phyloP scores from a whole-genome alignment of 768 basidiomycete genomes.

The Suillus cothurnatus region DNA sequence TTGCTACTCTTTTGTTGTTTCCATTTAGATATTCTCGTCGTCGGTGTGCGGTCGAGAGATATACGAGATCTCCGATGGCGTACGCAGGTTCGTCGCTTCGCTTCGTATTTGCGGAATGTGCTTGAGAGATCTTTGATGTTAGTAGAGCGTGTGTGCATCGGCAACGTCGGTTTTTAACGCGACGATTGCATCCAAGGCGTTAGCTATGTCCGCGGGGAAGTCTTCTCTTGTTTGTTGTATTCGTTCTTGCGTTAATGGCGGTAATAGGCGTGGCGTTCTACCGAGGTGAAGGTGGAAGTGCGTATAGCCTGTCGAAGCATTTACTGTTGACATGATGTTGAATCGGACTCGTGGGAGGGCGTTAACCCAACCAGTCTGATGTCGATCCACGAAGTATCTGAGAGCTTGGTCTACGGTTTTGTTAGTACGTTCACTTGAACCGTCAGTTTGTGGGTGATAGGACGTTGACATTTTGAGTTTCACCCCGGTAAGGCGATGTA shows the following conservation, averaged over 20 bases:
- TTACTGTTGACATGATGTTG: constrained; percentile 17
- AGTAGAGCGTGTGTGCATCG: no score
- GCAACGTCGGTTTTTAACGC: no score
- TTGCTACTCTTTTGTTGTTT: no score
- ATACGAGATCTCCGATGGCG: no score
- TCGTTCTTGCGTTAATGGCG: neutral
- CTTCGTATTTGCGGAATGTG: no score
- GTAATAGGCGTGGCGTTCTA: neutral
- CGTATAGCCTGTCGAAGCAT: constrained; percentile 16
- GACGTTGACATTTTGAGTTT: constrained; percentile 25
- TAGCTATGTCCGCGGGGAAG: no score
- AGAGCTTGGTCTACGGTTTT: constrained; percentile 18
- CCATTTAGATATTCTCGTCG: no score
- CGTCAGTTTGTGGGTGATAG: constrained; percentile 13
- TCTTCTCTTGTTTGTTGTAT: no score
- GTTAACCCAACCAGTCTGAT: constrained; percentile 18
- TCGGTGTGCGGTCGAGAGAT: no score
- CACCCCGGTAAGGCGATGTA: constrained; percentile 15
- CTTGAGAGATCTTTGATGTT: no score
- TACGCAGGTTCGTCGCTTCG: no score
- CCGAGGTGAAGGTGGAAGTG: constrained; percentile 13
- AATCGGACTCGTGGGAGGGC: constrained; percentile 14
- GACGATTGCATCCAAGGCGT: no score
- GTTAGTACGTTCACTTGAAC: constrained; percentile 21
- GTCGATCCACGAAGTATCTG: neutral